These are phyloP conservation scores for Pichia membranifaciens DNA, from an alignment of 805 yeast species.

Conservation along the genomic window DNA sequence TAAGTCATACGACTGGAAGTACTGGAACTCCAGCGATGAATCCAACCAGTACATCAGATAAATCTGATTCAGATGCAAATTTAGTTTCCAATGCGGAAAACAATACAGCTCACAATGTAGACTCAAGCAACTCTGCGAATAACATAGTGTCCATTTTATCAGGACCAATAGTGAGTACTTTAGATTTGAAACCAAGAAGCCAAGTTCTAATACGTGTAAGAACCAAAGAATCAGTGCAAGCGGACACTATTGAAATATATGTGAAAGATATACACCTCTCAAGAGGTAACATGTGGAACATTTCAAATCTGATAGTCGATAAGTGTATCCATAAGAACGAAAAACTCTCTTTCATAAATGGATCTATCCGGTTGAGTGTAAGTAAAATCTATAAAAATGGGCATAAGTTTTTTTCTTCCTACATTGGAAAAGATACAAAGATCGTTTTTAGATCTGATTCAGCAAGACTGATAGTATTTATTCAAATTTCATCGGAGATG, in stretches of 20 bases:
- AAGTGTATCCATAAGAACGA: conserved; percentile 66
- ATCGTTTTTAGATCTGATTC: conserved; percentile 88
- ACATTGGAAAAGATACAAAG: conserved; percentile 66
- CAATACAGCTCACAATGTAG: neutral
- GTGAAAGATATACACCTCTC: conserved; percentile 76
- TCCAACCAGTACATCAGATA: neutral
- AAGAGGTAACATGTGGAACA: conserved; percentile 89
- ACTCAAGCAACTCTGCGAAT: neutral
- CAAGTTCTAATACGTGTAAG: conserved; percentile 52
- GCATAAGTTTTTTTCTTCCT: conserved; percentile 65
- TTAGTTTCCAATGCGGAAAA: neutral
- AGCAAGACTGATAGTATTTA: conserved; percentile 72
- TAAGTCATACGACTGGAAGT: conserved; percentile 18
- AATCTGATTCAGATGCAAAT: neutral
- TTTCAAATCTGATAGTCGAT: conserved; percentile 56
- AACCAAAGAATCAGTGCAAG: conserved; percentile 46
- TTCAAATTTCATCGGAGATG: conserved; percentile 92
- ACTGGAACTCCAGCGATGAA: neutral
- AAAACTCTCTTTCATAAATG: conserved; percentile 53
- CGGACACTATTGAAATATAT: conserved; percentile 77
- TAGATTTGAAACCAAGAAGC: conserved; percentile 65
- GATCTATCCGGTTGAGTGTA: conserved; percentile 56
- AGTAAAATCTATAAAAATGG: conserved; percentile 64
- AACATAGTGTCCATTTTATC: conserved; percentile 50
- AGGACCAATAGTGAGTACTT: conserved; percentile 50